Conservation (phyloP, 2,329 filamentous ascomycete genomes). For the Sphaerulina musiva region DNA sequence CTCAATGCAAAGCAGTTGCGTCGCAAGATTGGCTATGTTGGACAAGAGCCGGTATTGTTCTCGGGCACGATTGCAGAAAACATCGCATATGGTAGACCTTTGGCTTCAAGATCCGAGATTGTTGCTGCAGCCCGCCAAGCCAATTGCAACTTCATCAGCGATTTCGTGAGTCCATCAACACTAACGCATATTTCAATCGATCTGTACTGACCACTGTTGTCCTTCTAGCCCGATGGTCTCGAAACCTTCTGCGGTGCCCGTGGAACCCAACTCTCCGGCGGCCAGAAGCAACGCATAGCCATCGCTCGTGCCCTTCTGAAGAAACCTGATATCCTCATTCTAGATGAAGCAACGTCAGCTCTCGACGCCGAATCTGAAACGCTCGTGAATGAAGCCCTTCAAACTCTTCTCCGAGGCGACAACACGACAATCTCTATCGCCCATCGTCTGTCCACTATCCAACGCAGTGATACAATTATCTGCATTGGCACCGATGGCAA, state of each 20-base stretch:
- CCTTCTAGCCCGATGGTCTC: slow-evolving; percentile 68
- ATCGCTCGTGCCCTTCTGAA: slow-evolving; percentile 93
- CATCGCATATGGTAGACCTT: slow-evolving; percentile 82
- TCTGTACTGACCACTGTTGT: slow-evolving; percentile 18
- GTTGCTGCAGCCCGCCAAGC: slow-evolving; percentile 80
- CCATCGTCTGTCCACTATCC: slow-evolving; percentile 91
- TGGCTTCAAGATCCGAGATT: slow-evolving; percentile 72
- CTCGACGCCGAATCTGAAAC: slow-evolving; percentile 96
- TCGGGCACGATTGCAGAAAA: slow-evolving; percentile 80
- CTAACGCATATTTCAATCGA: slow-evolving; percentile 2
- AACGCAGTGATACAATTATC: slow-evolving; percentile 89
- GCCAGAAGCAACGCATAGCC: slow-evolving; percentile 95
- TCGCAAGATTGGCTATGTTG: slow-evolving; percentile 87
- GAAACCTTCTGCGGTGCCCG: slow-evolving; percentile 90
- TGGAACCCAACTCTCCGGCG: slow-evolving; percentile 87
- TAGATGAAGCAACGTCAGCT: slow-evolving; percentile 91
- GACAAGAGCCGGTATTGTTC: slow-evolving; percentile 90
- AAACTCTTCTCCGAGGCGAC: slow-evolving; percentile 70
- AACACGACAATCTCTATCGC: slow-evolving; percentile 98
- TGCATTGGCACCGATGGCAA: slow-evolving; percentile 79
- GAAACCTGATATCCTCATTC: slow-evolving; percentile 89
- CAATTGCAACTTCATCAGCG: slow-evolving; percentile 93
- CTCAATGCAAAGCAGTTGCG: slow-evolving; percentile 94
- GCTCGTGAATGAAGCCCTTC: slow-evolving; percentile 84
- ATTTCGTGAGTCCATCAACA: slow-evolving; percentile 58